Base-by-base conservation (phyloP, 495 filamentous ascomycete species). In the Amphirosellinia nigrospora region DNA sequence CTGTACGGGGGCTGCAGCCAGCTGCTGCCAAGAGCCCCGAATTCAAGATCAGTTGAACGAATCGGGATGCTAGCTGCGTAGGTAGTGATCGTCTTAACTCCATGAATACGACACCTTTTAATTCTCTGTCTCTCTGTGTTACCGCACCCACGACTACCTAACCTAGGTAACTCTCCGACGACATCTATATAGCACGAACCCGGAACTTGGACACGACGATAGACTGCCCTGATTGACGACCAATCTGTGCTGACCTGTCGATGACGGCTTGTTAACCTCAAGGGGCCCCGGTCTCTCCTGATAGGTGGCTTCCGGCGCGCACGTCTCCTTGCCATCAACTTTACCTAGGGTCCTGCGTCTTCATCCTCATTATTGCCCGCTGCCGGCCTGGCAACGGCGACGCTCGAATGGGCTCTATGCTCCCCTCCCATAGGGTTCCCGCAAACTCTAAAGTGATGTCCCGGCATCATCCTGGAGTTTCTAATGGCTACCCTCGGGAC, bases 401-500 rank as follows among this genome's bases (percentile, higher is more conserved):
- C 50, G 9, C 46, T 60, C 70, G 75, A 77, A 83, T 83, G 32
- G 41, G 19, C 56, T 21, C 66, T 58, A 69, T 69, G 83, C 70
- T 85, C 65, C 83, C 82, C 48, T 83, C 81, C 61, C 73, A 82
- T 73, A 75, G 78, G 53, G 73, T 77, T 38, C 73, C 79, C 72
- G 69, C 72, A 56, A 77, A 79, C 74, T 85, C 80, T 77, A 89
- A 86, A 81, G 85, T 85, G 86, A 80, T 84, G 77, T 82, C 86
- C 46, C 79, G 87, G 72, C 86, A 89, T 79, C 83, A 88, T 79
- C 82, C 88, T 84, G 90, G 91, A 81, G 91, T 90, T 79, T 86
- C 88, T 36, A 97, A 94, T 83, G 93, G 93, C 77, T 88, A 93
- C 71, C 88, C 90, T 77, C 91, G 91, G 28, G 80, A 87, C 81